These are phyloP conservation scores for Aspergillus taichungensis DNA, from an alignment of 495 filamentous ascomycete genomes.

Conservation along the genomic window DNA sequence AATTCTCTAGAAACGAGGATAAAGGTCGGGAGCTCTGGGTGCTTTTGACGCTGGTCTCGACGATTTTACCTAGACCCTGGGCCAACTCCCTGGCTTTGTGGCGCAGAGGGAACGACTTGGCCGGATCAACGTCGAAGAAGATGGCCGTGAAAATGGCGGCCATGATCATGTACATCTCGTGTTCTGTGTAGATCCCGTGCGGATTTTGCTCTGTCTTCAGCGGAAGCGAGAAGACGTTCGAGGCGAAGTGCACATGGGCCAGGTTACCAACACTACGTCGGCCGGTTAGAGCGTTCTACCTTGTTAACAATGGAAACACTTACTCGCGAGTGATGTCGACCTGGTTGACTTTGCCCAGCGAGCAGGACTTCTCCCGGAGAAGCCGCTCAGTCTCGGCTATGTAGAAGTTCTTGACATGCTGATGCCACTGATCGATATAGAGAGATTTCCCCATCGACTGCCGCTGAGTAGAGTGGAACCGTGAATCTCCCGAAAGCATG, in stretches of 20 bases:
- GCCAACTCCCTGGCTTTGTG: constrained; percentile 51
- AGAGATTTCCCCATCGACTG: background rate
- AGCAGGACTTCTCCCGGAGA: constrained; percentile 57
- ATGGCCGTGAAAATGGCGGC: constrained; percentile 53
- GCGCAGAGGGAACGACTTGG: constrained; percentile 47
- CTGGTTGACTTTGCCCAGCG: constrained; percentile 48
- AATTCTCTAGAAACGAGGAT: constrained; percentile 42
- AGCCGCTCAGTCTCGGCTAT: constrained; percentile 54
- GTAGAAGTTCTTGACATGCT: constrained; percentile 47
- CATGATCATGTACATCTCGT: constrained; percentile 69
- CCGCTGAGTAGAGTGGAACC: background rate
- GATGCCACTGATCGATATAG: constrained; percentile 39
- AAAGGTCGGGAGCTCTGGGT: constrained; percentile 44
- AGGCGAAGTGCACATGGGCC: constrained; percentile 61
- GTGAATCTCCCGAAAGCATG: background rate
- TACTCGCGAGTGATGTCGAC: constrained; percentile 67
- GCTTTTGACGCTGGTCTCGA: constrained; percentile 55
- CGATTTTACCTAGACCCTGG: constrained; percentile 49
- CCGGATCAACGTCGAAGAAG: constrained; percentile 47
- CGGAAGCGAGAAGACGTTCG: constrained; percentile 63
- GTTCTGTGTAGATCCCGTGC: constrained; percentile 64
- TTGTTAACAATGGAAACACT: constrained; percentile 5
- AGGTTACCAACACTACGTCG: constrained; percentile 58
- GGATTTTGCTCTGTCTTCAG: constrained; percentile 61
- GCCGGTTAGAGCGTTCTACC: no score